These are phyloP conservation scores for Thozetella sp. DNA, from an alignment of 495 filamentous ascomycete genomes.

Conservation along the genomic window DNA sequence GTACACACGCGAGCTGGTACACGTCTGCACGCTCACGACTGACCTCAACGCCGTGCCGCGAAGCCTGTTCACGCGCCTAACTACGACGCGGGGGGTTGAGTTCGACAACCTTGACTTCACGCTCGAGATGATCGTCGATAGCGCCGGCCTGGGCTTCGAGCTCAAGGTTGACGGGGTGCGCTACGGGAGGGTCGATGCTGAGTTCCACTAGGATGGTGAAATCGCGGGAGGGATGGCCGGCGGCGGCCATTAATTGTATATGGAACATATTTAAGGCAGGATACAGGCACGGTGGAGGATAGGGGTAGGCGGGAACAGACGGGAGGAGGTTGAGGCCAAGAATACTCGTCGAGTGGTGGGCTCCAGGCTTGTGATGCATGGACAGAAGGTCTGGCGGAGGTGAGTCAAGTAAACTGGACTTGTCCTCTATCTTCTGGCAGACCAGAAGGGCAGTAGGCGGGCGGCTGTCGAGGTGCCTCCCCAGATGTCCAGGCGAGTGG, in stretches of 20 bases:
- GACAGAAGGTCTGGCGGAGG: too few relatives aligned
- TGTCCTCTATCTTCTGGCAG: too few relatives aligned
- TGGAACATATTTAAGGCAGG: background rate
- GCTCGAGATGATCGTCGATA: slow-evolving; percentile 75
- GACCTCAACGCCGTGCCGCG: slow-evolving; percentile 71
- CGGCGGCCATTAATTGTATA: too few relatives aligned
- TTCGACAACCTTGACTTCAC: slow-evolving; percentile 78
- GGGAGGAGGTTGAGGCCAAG: too few relatives aligned
- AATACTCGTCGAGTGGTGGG: too few relatives aligned
- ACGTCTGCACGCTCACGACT: slow-evolving; percentile 77
- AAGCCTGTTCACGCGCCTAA: slow-evolving; percentile 64
- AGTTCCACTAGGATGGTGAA: slow-evolving; percentile 57
- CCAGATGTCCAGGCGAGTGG: too few relatives aligned
- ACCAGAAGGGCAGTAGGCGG: too few relatives aligned
- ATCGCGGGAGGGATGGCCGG: background rate
- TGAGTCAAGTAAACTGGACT: too few relatives aligned
- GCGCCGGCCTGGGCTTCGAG: slow-evolving; percentile 70
- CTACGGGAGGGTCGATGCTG: slow-evolving; percentile 72
- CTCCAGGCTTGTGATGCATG: too few relatives aligned
- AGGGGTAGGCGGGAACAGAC: too few relatives aligned
- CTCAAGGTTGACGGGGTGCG: slow-evolving; percentile 72
- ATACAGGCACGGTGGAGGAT: too few relatives aligned
- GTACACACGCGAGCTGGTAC: slow-evolving; percentile 57
- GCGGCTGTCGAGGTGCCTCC: too few relatives aligned
- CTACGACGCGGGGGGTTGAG: slow-evolving; percentile 71